A percentile compares a stretch with the other conserved stretches of the same genome.
These are phyloP conservation scores for Diaporthe aspalathi DNA, from an alignment of 2,329 filamentous ascomycete genomes.

Conservation along the genomic window DNA sequence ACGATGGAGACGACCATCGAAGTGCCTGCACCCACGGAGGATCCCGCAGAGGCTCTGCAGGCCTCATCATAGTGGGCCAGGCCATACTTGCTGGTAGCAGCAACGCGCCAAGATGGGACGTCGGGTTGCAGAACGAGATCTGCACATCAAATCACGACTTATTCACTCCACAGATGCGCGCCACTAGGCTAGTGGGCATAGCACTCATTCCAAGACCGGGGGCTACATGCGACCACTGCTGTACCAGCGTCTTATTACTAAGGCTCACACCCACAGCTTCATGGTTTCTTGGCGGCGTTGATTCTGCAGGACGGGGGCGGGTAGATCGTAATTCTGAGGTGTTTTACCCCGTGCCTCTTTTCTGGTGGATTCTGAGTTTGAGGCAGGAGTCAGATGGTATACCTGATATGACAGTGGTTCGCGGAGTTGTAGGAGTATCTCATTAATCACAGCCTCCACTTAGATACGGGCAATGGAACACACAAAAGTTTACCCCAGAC, in stretches of 20 bases:
- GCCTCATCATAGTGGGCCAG: neutral
- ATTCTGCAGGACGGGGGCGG: constrained; percentile 13
- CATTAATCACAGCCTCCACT: constrained; percentile 29
- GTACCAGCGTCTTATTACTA: constrained; percentile 2
- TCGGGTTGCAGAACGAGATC: constrained; percentile 8
- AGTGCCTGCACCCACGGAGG: constrained; percentile 14
- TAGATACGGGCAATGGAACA: constrained; percentile 38
- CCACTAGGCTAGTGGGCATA: neutral
- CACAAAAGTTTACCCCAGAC: constrained; percentile 34
- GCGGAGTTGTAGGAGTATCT: constrained; percentile 40
- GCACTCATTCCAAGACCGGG: neutral
- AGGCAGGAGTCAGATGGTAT: constrained; percentile 34
- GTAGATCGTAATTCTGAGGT: constrained; percentile 14
- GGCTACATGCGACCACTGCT: neutral
- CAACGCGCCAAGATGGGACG: neutral
- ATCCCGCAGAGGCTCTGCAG: constrained; percentile 13
- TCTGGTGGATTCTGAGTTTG: constrained; percentile 26
- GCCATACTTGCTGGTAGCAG: constrained; percentile 3
- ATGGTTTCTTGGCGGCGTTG: constrained; percentile 28
- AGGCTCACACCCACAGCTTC: constrained; percentile 8
- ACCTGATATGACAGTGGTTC: constrained; percentile 30
- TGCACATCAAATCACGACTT: constrained; percentile 13
- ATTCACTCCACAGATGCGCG: neutral
- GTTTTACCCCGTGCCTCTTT: constrained; percentile 15
- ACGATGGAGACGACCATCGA: constrained; percentile 18